Evolutionary conservation across 164 flowering plant species (phyloP), one percentile per base, ranked within the genome.

Genomic region (Vitis rotundifolia): DNA sequence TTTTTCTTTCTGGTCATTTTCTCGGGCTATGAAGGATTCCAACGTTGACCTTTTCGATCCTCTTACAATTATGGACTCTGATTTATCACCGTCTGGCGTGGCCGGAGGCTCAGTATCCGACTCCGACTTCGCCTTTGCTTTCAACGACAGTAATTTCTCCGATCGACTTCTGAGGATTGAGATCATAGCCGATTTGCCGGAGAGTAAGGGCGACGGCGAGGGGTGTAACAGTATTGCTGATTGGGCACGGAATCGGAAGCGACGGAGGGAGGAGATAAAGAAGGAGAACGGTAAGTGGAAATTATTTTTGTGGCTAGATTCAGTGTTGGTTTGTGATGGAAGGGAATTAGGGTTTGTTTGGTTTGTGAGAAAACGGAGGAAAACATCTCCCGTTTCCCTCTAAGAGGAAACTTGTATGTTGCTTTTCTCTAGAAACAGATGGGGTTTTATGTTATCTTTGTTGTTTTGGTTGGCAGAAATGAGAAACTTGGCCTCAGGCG

Each of bases 71-170:
- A 79, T 79, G 83, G 83, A 80, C 18, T 72, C 87, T 2, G 82
- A 75, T 26, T 69, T 50, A 66, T 75, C 75, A 4, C 65, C 75
- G 13, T 56, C 54, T 5, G 64, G 49, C 13, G 44, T 1, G 18
- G 28, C 11, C 18, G 64, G 29, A 6, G 60, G 58, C 10, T 63
- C 72, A 49, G 48, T 26, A 1, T 55, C 79, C n/a, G 83, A 82
- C 14, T 59, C 79, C 3, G 80, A 86, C 60, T 88, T 86, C 66
- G 82, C 64, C 0, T 85, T 87, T 76, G 91, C 90, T 0, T 88
- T 86, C 81, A 76, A 88, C 78, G 85, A 86, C 56, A 79, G 77
- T 68, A 86, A 85, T 61, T 88, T 86, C 77, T 88, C 92, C 59
- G 92, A 88, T 68, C 79, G 90, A 19, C 28, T 86, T 14, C 69